These are phyloP conservation scores for Mortierella sp. DNA, from an alignment of 371 early-diverging fungal species.

Conservation along the genomic window DNA sequence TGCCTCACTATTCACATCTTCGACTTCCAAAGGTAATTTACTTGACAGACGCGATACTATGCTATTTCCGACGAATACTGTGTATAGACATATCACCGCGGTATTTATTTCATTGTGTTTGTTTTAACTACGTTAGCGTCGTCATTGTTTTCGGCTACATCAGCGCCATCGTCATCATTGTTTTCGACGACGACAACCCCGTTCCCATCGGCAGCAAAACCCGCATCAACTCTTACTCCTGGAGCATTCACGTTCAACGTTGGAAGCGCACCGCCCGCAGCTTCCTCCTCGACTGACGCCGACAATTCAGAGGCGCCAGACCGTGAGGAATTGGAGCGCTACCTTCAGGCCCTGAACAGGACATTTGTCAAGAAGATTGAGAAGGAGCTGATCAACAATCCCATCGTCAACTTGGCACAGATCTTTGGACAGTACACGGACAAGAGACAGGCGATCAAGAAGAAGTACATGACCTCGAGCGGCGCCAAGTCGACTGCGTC, in stretches of 20 bases:
- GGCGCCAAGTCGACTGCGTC: neutral
- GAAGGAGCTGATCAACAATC: constrained; percentile 37
- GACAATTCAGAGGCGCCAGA: neutral
- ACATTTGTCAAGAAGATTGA: constrained; percentile 35
- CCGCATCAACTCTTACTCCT: constrained; percentile 6
- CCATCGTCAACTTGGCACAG: constrained; percentile 38
- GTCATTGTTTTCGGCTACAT: neutral
- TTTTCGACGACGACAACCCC: neutral
- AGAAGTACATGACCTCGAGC: neutral
- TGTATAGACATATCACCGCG: neutral
- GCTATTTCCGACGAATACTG: neutral
- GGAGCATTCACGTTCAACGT: constrained; percentile 42
- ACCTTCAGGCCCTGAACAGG: constrained; percentile 29
- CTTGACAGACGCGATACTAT: neutral
- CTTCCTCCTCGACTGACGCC: neutral
- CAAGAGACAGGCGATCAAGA: constrained; percentile 23
- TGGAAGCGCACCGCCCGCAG: constrained; percentile 17
- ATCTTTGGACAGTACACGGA: constrained; percentile 32
- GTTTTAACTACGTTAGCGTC: neutral
- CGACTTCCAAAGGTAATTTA: neutral
- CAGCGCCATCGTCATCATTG: neutral
- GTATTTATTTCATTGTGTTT: neutral
- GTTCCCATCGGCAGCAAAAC: neutral
- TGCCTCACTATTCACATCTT: neutral
- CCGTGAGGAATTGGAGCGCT: constrained; percentile 29